Evolutionary conservation across 805 yeast species (phyloP).

Genomic region (Nakazawaea wyomingensis): DNA sequence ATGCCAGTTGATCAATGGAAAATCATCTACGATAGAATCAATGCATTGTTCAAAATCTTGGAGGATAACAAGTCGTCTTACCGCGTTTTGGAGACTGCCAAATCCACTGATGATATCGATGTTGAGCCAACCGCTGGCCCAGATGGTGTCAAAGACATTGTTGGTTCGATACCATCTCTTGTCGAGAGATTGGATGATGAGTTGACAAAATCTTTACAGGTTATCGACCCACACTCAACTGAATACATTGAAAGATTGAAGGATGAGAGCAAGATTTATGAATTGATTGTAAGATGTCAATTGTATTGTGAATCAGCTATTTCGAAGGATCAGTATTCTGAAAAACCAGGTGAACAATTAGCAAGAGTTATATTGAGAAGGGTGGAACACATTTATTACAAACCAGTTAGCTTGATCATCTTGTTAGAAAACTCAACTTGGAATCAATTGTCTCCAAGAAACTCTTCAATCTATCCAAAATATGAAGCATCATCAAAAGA

Average conservation of each 20-base stretch:
- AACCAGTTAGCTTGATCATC: conserved; percentile 70
- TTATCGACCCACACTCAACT: conserved; percentile 89
- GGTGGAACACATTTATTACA: conserved; percentile 89
- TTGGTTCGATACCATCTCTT: conserved; percentile 81
- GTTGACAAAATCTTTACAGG: conserved; percentile 79
- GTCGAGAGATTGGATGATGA: conserved; percentile 96
- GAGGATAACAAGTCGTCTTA: conserved; percentile 54
- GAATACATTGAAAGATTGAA: conserved; percentile 88
- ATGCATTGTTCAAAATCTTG: conserved; percentile 57
- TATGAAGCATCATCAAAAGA: conserved; percentile 19
- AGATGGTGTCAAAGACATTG: conserved; percentile 63
- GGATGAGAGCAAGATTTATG: conserved; percentile 77
- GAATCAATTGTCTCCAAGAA: conserved; percentile 40
- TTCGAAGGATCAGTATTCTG: conserved; percentile 36
- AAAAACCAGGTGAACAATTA: conserved; percentile 49
- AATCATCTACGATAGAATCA: conserved; percentile 56
- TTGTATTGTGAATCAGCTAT: conserved; percentile 69
- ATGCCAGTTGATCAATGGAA: conserved; percentile 85
- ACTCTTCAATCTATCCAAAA: conserved; percentile 33
- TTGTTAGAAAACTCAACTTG: conserved; percentile 74
- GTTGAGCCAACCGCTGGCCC: conserved; percentile 60
- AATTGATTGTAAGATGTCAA: conserved; percentile 78
- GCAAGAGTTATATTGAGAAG: conserved; percentile 77
- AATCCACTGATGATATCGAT: conserved; percentile 64
- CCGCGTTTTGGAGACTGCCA: conserved; percentile 74